These are phyloP conservation scores for Talaromyces amestolkiae DNA, from an alignment of 2,329 filamentous ascomycete species.

Conservation along the genomic window DNA sequence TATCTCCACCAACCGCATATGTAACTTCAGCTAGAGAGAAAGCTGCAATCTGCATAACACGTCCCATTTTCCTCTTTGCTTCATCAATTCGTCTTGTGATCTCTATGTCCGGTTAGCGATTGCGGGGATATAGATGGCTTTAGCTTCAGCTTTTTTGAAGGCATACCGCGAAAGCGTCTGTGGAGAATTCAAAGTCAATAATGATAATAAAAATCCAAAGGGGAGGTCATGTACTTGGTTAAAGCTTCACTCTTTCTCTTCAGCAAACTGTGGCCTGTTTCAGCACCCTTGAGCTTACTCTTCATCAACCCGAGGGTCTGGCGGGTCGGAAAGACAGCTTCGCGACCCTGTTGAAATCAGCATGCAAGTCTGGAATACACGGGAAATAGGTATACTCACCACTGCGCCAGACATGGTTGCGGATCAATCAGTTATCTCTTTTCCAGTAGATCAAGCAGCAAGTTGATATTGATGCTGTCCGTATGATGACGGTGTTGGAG, in stretches of 20 bases:
- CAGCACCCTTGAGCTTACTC: slow-evolving; percentile 90
- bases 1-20: slow-evolving; percentile 92
- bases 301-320: slow-evolving; percentile 98
- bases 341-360: slow-evolving; percentile 67
- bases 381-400: slow-evolving; percentile 29
- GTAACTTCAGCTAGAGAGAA: slow-evolving; percentile 97
- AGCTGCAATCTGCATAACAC: slow-evolving; percentile 98
- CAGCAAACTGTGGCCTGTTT: slow-evolving; percentile 87
- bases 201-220: neutral
- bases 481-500: slow-evolving; percentile 19
- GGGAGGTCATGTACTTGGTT: slow-evolving; percentile 69
- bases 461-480: neutral
- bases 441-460: neutral
- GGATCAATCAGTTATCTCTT: slow-evolving; percentile 20
- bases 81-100: slow-evolving; percentile 97
- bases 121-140: slow-evolving; percentile 22
- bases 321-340: slow-evolving; percentile 95
- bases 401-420: slow-evolving; percentile 44
- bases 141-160: slow-evolving; percentile 20
- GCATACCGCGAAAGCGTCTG: slow-evolving; percentile 82
- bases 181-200: slow-evolving; percentile 28
- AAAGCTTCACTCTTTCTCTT: slow-evolving; percentile 98
- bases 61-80: slow-evolving; percentile 98
- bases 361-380: slow-evolving; percentile 22
- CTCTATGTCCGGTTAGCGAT: slow-evolving; percentile 55